Conservation (phyloP, 1,284 basidiomycete species). For the Sporisorium graminicola region DNA sequence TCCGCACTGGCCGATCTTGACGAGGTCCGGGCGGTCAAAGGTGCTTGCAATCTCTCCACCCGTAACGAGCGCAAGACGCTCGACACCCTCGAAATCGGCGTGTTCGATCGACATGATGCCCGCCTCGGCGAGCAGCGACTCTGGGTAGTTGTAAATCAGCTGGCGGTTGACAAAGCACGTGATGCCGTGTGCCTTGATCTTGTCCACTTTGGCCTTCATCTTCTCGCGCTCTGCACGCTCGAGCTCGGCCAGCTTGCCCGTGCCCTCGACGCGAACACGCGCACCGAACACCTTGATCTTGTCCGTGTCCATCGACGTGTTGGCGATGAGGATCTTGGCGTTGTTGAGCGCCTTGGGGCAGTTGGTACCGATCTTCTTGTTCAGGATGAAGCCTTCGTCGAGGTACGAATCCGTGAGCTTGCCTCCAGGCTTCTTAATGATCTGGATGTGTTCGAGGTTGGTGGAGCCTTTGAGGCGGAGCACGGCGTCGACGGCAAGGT, state of each 20-base stretch:
- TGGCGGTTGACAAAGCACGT: constrained; percentile 99
- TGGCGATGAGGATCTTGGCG: constrained; percentile 95
- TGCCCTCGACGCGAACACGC: constrained; percentile 92
- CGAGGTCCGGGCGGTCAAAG: constrained; percentile 92
- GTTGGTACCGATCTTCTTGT: constrained; percentile 95
- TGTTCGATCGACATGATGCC: constrained; percentile 98
- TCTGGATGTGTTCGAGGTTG: constrained; percentile 97
- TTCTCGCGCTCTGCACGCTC: constrained; percentile 98
- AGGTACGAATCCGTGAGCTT: constrained; percentile 98
- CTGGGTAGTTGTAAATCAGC: constrained; percentile 99
- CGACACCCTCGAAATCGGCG: constrained; percentile 99
- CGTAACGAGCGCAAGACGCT: constrained; percentile 93
- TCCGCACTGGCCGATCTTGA: constrained; percentile 93
- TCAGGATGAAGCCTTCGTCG: constrained; percentile 98
- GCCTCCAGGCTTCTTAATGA: constrained; percentile 99
- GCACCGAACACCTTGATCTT: constrained; percentile 99
- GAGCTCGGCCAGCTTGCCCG: constrained; percentile 95
- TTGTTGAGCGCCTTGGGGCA: constrained; percentile 95
- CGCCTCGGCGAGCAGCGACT: constrained; percentile 89
- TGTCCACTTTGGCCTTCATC: constrained; percentile 98
- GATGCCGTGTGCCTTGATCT: constrained; percentile 94
- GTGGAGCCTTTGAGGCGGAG: constrained; percentile 94
- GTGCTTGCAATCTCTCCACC: constrained; percentile 98
- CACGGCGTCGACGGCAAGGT: constrained; percentile 97
- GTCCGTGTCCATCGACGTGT: constrained; percentile 99